phyloP scores from a whole-genome alignment of 2,329 filamentous ascomycete genomes.

The Cordyceps pruinosa region DNA sequence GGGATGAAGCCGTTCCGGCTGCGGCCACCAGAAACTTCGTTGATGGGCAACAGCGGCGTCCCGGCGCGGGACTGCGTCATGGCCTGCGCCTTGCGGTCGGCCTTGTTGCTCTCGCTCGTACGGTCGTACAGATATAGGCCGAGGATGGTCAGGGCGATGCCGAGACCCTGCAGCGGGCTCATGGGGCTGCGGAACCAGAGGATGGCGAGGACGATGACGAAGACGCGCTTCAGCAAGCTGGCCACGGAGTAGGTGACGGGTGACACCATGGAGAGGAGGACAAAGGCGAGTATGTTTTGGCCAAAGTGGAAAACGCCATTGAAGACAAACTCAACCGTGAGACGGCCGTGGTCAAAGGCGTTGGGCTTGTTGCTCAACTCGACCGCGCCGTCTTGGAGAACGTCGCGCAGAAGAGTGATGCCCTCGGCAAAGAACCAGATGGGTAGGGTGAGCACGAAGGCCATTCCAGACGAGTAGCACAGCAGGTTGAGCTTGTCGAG shows the following conservation, averaged over 20 bases:
- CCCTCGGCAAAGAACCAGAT: constrained; percentile 95
- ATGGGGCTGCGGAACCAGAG: constrained; percentile 93
- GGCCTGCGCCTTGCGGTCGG: constrained; percentile 71
- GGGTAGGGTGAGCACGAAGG: constrained; percentile 79
- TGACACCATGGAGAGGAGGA: constrained; percentile 85
- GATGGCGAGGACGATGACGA: constrained; percentile 91
- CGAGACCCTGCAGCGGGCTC: constrained; percentile 72
- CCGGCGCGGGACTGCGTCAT: constrained; percentile 36
- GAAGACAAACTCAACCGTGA: constrained; percentile 83
- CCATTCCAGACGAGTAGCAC: constrained; percentile 92
- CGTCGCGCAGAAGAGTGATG: constrained; percentile 66
- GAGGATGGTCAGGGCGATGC: constrained; percentile 82
- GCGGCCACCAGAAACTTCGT: constrained; percentile 17
- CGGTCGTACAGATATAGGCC: constrained; percentile 95
- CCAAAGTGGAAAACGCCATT: constrained; percentile 96
- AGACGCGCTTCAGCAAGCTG: constrained; percentile 92
- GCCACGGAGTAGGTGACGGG: constrained; percentile 97
- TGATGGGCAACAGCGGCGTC: constrained; percentile 59
- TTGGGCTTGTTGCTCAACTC: constrained; percentile 53
- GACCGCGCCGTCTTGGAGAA: constrained; percentile 74
- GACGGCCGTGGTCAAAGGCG: constrained; percentile 66
- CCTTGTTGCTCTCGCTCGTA: constrained; percentile 79
- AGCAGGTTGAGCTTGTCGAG: constrained; percentile 94
- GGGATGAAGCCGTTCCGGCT: constrained; percentile 2
- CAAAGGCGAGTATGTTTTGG: constrained; percentile 91